Base-by-base conservation (phyloP, 2,329 filamentous ascomycete genomes). In the Exutisphaerella laricina region DNA sequence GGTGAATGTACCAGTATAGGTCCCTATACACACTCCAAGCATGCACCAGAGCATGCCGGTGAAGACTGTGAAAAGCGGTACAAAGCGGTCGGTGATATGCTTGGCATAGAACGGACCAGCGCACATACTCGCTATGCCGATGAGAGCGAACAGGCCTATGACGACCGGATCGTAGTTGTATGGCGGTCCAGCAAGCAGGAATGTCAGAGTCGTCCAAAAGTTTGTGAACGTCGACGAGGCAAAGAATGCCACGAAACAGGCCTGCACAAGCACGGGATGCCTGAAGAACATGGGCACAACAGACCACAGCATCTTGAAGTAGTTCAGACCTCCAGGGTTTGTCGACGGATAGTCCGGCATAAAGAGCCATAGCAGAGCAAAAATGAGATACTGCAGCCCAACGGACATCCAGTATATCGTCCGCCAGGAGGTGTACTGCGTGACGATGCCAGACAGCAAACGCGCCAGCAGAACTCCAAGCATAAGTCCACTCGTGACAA, bases 321-420 rank as follows among this genome's bases (percentile, higher is more conserved):
- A 90, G 46, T 77, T 78, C 10, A 83, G 63, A 0, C 78, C 77
- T 1, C 0, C 47, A 4, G 78, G 79, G 58, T 88, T 89, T 3
- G 84, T 84, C 1, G 77, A 74, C 0, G 85, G 87, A 53, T 92
- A 92, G 60, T 89, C 84, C 0, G 85, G 85, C 81, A 92, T 83
- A 63, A 80, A 85, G 32, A 80, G 60, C 69, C 78, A 89, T 4
- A 90, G 74, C 0, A 82, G 65, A 5, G 69, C 51, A 43, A 82
- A 75, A 48, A 90, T 80, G 6, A 78, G 58, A 55, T 78, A 82
- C 63, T 92, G 86, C 0, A 85, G 68, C 0, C 73, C 85, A 4
- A 89, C 75, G 0, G 83, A 76, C 47, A 89, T 70, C 84, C 84
- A 90, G 68, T 88, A 92, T 5, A 90, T 79, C 45, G 77, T 78